Conservation (phyloP, 2,329 filamentous ascomycete species). For the Epichloe aotearoae region DNA sequence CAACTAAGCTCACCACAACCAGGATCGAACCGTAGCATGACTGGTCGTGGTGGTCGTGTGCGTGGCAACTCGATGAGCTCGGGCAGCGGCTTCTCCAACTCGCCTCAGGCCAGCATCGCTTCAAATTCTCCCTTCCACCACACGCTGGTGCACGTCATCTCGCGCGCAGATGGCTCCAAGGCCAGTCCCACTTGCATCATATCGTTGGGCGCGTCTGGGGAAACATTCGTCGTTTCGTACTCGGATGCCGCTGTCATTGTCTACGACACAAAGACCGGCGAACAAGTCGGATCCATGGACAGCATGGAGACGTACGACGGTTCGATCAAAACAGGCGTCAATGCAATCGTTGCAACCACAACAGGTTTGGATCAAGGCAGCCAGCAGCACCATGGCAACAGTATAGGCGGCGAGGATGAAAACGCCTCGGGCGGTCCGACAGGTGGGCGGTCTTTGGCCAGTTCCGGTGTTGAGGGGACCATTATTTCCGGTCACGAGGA, state of each 20-base stretch:
- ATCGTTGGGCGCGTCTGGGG: slow-evolving; percentile 69
- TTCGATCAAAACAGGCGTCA: slow-evolving; percentile 66
- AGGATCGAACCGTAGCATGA: slow-evolving; percentile 43
- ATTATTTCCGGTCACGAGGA: slow-evolving; percentile 97
- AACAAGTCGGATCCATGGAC: slow-evolving; percentile 85
- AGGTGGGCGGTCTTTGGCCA: slow-evolving; percentile 48
- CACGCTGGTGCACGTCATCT: slow-evolving; percentile 77
- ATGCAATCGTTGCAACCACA: slow-evolving; percentile 79
- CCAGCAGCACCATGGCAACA: slow-evolving; percentile 42
- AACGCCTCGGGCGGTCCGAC: slow-evolving; percentile 63
- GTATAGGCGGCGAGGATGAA: slow-evolving; percentile 58
- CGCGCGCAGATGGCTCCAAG: slow-evolving; percentile 48
- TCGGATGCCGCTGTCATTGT: slow-evolving; percentile 81
- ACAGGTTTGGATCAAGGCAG: slow-evolving; percentile 59
- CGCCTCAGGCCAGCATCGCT: slow-evolving; percentile 77
- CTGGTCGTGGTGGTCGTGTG: slow-evolving; percentile 54
- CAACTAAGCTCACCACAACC: slow-evolving; percentile 72
- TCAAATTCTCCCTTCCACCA: slow-evolving; percentile 79
- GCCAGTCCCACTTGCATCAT: slow-evolving; percentile 84
- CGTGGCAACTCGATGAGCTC: slow-evolving; percentile 89
- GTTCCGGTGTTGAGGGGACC: slow-evolving; percentile 76
- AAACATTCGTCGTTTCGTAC: slow-evolving; percentile 88
- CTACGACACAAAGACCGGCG: slow-evolving; percentile 83
- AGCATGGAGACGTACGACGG: slow-evolving; percentile 90
- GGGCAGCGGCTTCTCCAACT: slow-evolving; percentile 80